Evolutionary conservation across 1,139 yeast species (phyloP).

Genomic region (Blastobotrys capitulatus): DNA sequence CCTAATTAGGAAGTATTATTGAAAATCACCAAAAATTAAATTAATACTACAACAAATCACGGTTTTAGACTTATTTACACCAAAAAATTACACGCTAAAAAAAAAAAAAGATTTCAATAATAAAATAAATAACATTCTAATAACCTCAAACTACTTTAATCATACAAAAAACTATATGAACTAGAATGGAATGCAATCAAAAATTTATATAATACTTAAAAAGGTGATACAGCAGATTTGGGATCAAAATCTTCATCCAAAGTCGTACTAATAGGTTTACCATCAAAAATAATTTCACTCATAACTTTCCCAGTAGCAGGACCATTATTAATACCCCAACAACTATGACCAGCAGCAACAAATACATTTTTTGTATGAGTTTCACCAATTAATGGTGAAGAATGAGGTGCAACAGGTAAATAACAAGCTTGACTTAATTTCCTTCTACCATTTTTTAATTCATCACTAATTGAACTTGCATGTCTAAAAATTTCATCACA

Average conservation of each 20-base stretch:
- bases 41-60: background rate
- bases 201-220: background rate
- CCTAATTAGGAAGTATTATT: slow-evolving; percentile 1
- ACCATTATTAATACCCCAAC: slow-evolving; percentile 98
- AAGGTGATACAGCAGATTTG: background rate
- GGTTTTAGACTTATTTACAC: too few relatives aligned
- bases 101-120: too few relatives aligned
- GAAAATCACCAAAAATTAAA: background rate
- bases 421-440: slow-evolving; percentile 91
- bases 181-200: too few relatives aligned
- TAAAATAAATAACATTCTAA: too few relatives aligned
- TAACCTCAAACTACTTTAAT: too few relatives aligned
- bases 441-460: slow-evolving; percentile 68
- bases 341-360: slow-evolving; percentile 89
- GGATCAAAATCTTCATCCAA: slow-evolving; percentile 8
- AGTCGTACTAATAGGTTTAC: slow-evolving; percentile 43
- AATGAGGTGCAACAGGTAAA: slow-evolving; percentile 86
- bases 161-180: too few relatives aligned
- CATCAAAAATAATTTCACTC: slow-evolving; percentile 84
- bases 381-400: slow-evolving; percentile 92
- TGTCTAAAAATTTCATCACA: slow-evolving; percentile 83
- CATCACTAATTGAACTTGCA: slow-evolving; percentile 73
- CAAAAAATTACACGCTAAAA: too few relatives aligned
- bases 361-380: slow-evolving; percentile 76
- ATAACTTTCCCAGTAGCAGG: slow-evolving; percentile 93